Base-by-base conservation (phyloP, 2,329 filamentous ascomycete genomes). In the Chaetomiaceae sp. region DNA sequence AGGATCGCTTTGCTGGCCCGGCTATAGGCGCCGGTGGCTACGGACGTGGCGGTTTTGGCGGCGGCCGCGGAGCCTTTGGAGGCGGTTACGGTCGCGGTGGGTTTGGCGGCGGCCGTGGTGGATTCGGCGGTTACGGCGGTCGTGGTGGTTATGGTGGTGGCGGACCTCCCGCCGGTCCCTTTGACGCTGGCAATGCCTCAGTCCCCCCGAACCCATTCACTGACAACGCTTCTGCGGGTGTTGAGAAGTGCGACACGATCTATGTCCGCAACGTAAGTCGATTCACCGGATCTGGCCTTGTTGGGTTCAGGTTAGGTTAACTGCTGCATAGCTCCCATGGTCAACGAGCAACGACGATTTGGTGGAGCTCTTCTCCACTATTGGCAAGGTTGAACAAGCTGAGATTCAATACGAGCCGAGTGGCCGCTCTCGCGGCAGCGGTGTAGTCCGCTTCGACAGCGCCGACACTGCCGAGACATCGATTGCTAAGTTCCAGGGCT, bases 351-450 rank as follows among this genome's bases (percentile, higher is more conserved):
- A 99, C 67, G 94, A 99, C 58, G 94, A 99, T 70, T 77, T 99
- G 23, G 84, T 97, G 53, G 94, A 99, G 69, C 80, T 99, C 18
- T 99, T 99, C 76, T 91, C 88, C 16, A 99, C 94, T 10, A 99
- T 99, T 66, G 94, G 94, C 59, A 96, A 96, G 71, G 94, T 99
- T 55, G 90, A 96, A 65, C 90, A 94, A 65, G 94, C 94, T n/a
- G 94, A 99, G 73, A 97, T 99, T 53, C 94, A 99, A 72, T 97
- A 99, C 67, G 94, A 99, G 71, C 87, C 89, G 4, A 97, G 95
- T 65, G 94, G 94, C 41, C 89, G 94, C 64, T 99, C 94, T 55
- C 87, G 90, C 59, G 94, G 94, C 59, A 94, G 89, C 54, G 94
- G 94, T 67, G 94, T 99, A n/a, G 94, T 99, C 51, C 86, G 94